Evolutionary conservation across 495 filamentous ascomycete species (phyloP).

Genomic region (Podospora appendiculata): DNA sequence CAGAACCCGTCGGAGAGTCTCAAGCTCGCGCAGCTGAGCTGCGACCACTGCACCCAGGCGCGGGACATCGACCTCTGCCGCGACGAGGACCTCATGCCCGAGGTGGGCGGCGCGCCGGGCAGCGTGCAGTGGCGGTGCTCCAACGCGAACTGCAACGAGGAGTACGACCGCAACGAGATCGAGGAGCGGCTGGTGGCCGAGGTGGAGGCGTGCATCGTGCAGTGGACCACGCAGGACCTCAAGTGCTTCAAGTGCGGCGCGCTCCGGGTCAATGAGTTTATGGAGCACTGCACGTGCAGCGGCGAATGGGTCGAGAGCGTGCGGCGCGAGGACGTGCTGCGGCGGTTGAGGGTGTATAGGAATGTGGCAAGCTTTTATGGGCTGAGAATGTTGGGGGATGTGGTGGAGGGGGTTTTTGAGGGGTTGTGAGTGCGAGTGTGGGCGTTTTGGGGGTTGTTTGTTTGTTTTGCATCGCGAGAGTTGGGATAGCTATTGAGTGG

Average conservation of each 20-base stretch:
- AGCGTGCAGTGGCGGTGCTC: constrained; percentile 65
- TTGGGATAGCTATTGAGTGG: too few relatives aligned
- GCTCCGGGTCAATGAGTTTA: constrained; percentile 79
- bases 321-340: constrained; percentile 58
- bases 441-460: neutral
- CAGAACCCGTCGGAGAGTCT: constrained; percentile 75
- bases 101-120: constrained; percentile 14
- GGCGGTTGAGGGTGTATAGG: constrained; percentile 57
- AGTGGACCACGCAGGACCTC: constrained; percentile 86
- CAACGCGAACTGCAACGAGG: constrained; percentile 62
- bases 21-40: constrained; percentile 67
- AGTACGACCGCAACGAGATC: constrained; percentile 66
- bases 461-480: neutral
- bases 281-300: constrained; percentile 92
- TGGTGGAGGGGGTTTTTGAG: constrained; percentile 55
- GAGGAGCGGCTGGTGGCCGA: constrained; percentile 78
- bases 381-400: constrained; percentile 68
- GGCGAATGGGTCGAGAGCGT: constrained; percentile 73
- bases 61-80: constrained; percentile 90
- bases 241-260: constrained; percentile 65
- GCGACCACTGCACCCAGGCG: constrained; percentile 77
- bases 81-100: constrained; percentile 72
- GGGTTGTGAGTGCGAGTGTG: constrained; percentile 18
- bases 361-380: constrained; percentile 72
- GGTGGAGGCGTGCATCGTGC: constrained; percentile 63